phyloP scores from a whole-genome alignment of 2,329 filamentous ascomycete genomes.

The Verticillium tricorpus region DNA sequence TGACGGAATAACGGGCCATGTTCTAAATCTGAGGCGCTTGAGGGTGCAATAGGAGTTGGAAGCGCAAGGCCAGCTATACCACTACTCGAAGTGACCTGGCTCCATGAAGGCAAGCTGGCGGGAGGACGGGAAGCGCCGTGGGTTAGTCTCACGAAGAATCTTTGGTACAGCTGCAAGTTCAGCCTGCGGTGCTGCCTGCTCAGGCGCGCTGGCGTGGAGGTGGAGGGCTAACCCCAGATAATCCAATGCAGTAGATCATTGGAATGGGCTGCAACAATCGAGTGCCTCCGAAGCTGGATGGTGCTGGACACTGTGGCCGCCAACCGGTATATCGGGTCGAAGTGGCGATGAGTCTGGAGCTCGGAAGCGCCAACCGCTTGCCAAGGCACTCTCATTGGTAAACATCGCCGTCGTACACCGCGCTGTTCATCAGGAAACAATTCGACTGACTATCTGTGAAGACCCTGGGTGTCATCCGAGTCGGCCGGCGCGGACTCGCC shows the following conservation, averaged over 20 bases:
- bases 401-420: not conserved
- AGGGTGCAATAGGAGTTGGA: not conserved
- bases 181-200: not conserved
- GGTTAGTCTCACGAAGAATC: not conserved
- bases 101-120: not conserved
- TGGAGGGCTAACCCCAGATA: not conserved
- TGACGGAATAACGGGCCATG: not conserved
- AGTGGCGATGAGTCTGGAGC: not conserved
- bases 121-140: not conserved
- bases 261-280: too few relatives aligned
- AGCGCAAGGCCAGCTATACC: not conserved
- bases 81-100: not conserved
- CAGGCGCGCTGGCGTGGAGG: not conserved
- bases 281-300: too few relatives aligned
- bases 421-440: not conserved
- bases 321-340: not conserved
- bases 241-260: not conserved
- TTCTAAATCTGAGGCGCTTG: not conserved
- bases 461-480: not conserved
- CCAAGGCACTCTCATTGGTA: not conserved
- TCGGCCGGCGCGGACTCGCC: not conserved
- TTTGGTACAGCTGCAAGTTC: not conserved
- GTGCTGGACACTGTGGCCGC: not conserved
- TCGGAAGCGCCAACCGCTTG: not conserved
- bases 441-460: not conserved